These are phyloP conservation scores for Hypoxylon rickii DNA, from an alignment of 495 filamentous ascomycete species.

Conservation along the genomic window DNA sequence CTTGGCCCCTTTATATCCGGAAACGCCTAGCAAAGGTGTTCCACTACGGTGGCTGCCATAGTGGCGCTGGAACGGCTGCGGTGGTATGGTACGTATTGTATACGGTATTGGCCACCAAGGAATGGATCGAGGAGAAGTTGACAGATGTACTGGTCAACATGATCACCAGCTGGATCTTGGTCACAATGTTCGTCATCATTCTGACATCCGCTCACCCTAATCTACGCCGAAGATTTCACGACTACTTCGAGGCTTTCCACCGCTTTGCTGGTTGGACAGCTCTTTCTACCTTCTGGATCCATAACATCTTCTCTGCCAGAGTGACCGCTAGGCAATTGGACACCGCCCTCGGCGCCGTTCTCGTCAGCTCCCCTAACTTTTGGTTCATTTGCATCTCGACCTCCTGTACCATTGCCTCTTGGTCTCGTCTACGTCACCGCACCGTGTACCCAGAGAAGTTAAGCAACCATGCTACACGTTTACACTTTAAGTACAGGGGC, in stretches of 20 bases:
- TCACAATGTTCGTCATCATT: slow-evolving; percentile 47
- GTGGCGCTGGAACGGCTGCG: slow-evolving; percentile 69
- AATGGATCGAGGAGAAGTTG: slow-evolving; percentile 42
- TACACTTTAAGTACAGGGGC: slow-evolving; percentile 67
- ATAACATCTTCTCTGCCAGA: slow-evolving; percentile 64
- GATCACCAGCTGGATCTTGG: slow-evolving; percentile 49
- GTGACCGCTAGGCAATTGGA: slow-evolving; percentile 57
- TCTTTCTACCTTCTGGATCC: slow-evolving; percentile 65
- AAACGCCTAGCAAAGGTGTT: slow-evolving; percentile 73
- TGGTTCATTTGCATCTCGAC: slow-evolving; percentile 70
- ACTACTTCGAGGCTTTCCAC: slow-evolving; percentile 70
- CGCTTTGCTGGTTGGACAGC: slow-evolving; percentile 68
- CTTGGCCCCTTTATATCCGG: slow-evolving; percentile 65
- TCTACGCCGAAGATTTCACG: slow-evolving; percentile 59
- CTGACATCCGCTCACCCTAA: slow-evolving; percentile 54
- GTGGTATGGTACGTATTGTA: slow-evolving; percentile 69
- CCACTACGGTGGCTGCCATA: slow-evolving; percentile 78
- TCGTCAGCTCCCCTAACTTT: slow-evolving; percentile 63
- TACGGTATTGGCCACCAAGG: slow-evolving; percentile 53
- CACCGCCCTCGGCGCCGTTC: slow-evolving; percentile 43
- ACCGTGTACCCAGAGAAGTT: slow-evolving; percentile 64
- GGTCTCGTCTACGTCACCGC: slow-evolving; percentile 67
- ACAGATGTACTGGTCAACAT: slow-evolving; percentile 39
- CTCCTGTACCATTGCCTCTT: slow-evolving; percentile 65
- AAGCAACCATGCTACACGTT: slow-evolving; percentile 70